Percentiles rank a stretch among this genome's conserved stretches.
These are phyloP conservation scores for Jatropha podagrica DNA, from an alignment of 441 rosid genomes.

Conservation along the genomic window DNA sequence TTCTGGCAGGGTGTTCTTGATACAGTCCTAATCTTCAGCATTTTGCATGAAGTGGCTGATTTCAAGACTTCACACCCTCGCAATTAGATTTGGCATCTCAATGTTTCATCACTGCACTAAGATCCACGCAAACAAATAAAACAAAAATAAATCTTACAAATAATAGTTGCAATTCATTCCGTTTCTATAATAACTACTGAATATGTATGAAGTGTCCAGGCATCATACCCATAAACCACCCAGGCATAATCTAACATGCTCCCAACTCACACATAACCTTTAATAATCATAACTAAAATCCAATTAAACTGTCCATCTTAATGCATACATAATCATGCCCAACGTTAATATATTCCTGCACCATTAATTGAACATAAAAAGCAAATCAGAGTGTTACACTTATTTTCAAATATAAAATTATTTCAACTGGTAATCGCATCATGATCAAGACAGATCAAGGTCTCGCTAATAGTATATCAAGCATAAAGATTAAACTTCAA, in stretches of 20 bases:
- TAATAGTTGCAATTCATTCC: too few species aligned
- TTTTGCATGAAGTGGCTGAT: slow-evolving; percentile 15
- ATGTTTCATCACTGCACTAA: slow-evolving; percentile 8
- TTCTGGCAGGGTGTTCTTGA: not conserved
- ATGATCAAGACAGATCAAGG: not conserved
- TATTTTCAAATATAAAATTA: too few species aligned
- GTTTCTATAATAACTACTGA: too few species aligned
- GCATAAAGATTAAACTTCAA: too few species aligned
- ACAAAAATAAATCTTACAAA: not conserved
- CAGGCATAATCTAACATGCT: too few species aligned
- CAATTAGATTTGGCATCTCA: slow-evolving; percentile 1
- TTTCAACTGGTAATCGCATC: not conserved
- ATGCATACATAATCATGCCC: too few species aligned
- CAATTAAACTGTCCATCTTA: not conserved
- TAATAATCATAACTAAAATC: too few species aligned
- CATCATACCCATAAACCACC: too few species aligned
- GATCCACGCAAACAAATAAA: slow-evolving; percentile 8
- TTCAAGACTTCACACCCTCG: slow-evolving; percentile 14
- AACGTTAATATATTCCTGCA: too few species aligned
- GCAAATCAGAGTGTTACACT: not conserved
- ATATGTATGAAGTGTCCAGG: too few species aligned
- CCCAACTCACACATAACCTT: too few species aligned
- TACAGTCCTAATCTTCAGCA: slow-evolving; percentile 18
- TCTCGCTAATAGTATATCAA: not conserved
- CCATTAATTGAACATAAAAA: not conserved